Percentiles rank a stretch among this genome's conserved stretches.
Conservation (phyloP, 2,329 filamentous ascomycete genomes). For the Nigrograna mackinnonii region DNA sequence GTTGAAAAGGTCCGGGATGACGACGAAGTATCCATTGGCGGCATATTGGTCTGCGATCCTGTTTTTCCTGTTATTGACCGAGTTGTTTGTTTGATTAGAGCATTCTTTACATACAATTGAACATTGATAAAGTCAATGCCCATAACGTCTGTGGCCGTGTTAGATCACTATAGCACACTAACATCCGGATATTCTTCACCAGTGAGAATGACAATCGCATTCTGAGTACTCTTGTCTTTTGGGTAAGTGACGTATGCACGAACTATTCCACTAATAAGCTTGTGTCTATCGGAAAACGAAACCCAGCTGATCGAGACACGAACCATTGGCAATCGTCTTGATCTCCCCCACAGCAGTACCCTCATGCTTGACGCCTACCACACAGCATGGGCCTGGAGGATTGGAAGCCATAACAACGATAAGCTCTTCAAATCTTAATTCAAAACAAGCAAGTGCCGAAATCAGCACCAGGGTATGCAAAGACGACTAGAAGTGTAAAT, state of each 20-base stretch:
- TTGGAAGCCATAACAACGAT: slow-evolving; percentile 58
- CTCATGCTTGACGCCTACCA: slow-evolving; percentile 55
- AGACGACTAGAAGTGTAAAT: no score
- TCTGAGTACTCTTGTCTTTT: slow-evolving; percentile 54
- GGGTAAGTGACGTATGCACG: slow-evolving; percentile 61
- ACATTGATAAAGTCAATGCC: slow-evolving; percentile 58
- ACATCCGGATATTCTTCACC: no score
- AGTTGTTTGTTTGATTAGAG: no score
- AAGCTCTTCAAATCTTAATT: no score
- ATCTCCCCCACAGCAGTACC: slow-evolving; percentile 52
- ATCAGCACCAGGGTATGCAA: no score
- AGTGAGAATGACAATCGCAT: slow-evolving; percentile 56
- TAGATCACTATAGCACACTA: no score
- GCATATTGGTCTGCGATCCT: slow-evolving; percentile 74
- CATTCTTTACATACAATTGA: slow-evolving; percentile 42
- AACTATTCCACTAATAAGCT: slow-evolving; percentile 39
- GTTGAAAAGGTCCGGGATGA: slow-evolving; percentile 73
- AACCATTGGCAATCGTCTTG: slow-evolving; percentile 52
- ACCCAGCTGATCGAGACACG: slow-evolving; percentile 9
- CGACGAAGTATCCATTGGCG: slow-evolving; percentile 69
- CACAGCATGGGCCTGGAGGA: slow-evolving; percentile 53
- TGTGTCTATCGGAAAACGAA: not conserved
- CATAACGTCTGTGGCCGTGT: slow-evolving; percentile 58
- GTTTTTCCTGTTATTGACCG: not conserved
- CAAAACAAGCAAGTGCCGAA: no score